Conservation (phyloP, 106 monocot species). For the Dendrobium nobile region DNA sequence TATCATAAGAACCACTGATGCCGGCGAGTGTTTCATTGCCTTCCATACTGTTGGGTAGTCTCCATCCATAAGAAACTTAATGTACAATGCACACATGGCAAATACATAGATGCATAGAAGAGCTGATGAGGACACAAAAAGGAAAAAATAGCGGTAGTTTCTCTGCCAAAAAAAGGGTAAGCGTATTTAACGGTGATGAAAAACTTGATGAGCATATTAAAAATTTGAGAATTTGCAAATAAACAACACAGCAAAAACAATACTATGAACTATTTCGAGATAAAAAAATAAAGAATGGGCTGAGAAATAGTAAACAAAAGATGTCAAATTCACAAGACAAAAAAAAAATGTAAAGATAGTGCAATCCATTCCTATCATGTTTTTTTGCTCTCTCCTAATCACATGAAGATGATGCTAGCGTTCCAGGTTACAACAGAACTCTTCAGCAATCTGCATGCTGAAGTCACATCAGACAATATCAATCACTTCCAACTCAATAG, state of each 20-base stretch:
- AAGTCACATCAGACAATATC: not conserved
- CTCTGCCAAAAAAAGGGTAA: constrained; percentile 36
- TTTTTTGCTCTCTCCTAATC: not conserved
- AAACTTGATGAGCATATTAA: not conserved
- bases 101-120: constrained; percentile 93
- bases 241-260: not conserved
- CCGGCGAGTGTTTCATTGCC: constrained; percentile 78
- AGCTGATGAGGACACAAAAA: constrained; percentile 77
- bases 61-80: constrained; percentile 89
- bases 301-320: not conserved
- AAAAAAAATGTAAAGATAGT: not conserved
- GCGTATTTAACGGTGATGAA: not conserved
- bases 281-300: not conserved
- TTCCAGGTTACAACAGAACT: not conserved
- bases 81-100: constrained; percentile 77
- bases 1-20: constrained; percentile 66
- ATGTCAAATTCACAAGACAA: not conserved
- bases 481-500: not conserved
- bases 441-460: not conserved
- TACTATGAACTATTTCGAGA: not conserved
- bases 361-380: not conserved
- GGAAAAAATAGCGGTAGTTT: constrained; percentile 90
- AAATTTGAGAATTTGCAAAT: not conserved
- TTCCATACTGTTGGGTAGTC: constrained; percentile 89
- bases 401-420: not conserved